phyloP scores from a whole-genome alignment of 2,329 filamentous ascomycete species.

The Ophiostoma angusticollis region DNA sequence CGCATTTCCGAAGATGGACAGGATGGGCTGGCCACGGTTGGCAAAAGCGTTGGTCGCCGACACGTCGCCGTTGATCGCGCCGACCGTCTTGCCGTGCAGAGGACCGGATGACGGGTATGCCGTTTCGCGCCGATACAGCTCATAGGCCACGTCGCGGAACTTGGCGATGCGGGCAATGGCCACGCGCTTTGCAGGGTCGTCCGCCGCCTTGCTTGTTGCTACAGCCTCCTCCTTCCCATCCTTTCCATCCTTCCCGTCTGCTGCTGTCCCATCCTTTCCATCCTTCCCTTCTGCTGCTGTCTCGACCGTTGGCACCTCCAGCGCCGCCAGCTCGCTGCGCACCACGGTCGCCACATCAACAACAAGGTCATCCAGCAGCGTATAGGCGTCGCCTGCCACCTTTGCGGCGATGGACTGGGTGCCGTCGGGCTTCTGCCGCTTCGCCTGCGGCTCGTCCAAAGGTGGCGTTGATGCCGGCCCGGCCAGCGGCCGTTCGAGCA shows the following conservation, averaged over 20 bases:
- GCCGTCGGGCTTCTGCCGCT: constrained; percentile 46
- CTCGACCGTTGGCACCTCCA: constrained; percentile 23
- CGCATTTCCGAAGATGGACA: constrained; percentile 67
- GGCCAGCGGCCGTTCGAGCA: constrained; percentile 41
- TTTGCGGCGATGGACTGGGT: constrained; percentile 37
- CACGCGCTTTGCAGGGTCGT: constrained; percentile 19
- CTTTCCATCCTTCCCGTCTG: neutral
- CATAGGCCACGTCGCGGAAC: constrained; percentile 51
- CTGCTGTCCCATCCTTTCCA: neutral
- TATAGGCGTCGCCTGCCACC: constrained; percentile 37
- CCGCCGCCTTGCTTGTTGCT: neutral
- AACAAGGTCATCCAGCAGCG: constrained; percentile 52
- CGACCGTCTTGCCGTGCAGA: constrained; percentile 2
- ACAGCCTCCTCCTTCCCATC: neutral
- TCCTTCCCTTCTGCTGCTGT: constrained; percentile 14
- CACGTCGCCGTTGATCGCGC: neutral
- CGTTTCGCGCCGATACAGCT: constrained; percentile 49
- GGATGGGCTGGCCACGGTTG: constrained; percentile 36
- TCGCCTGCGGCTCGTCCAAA: constrained; percentile 42
- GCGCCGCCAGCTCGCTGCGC: constrained; percentile 30
- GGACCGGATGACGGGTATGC: constrained; percentile 32
- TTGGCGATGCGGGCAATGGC: constrained; percentile 33
- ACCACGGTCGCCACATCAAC: constrained; percentile 33
- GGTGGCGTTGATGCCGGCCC: constrained; percentile 26
- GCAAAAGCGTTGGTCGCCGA: constrained; percentile 15